phyloP scores from a whole-genome alignment of 306 rosid species.

The Amphicarpaea edgeworthii region DNA sequence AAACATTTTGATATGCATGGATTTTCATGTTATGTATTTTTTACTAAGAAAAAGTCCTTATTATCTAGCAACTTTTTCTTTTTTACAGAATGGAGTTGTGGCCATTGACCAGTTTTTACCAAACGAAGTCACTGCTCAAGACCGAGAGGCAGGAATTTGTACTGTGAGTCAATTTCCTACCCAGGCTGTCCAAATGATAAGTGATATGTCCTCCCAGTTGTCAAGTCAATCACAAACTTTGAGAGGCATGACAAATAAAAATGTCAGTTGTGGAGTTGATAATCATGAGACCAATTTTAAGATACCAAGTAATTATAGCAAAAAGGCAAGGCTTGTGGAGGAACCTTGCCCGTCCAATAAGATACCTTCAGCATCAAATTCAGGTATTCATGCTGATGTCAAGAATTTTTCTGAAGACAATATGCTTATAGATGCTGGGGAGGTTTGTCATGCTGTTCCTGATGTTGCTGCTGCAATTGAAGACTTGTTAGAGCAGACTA shows the following conservation, averaged over 20 bases:
- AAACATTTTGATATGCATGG: conserved; percentile 34
- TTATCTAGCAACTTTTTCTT: conserved; percentile 14
- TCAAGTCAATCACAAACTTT: conserved; percentile 58
- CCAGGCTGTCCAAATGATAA: conserved; percentile 67
- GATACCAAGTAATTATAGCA: conserved; percentile 54
- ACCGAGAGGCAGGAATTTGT: conserved; percentile 78
- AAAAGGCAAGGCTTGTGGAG: conserved; percentile 78
- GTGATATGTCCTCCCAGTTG: conserved; percentile 64
- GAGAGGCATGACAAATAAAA: conserved; percentile 50
- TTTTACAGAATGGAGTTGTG: conserved; percentile 71
- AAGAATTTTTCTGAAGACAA: conserved; percentile 55
- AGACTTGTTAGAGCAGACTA: conserved; percentile 94
- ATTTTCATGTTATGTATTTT: conserved; percentile 33
- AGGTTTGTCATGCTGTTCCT: conserved; percentile 67
- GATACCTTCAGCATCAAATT: conserved; percentile 49
- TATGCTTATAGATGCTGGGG: conserved; percentile 45
- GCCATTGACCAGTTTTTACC: conserved; percentile 76
- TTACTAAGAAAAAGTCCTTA: conserved; percentile 7
- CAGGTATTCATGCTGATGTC: conserved; percentile 47
- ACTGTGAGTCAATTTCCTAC: conserved; percentile 84
- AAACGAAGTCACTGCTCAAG: conserved; percentile 80
- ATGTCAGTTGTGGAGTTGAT: conserved; percentile 43
- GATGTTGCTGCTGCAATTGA: conserved; percentile 98
- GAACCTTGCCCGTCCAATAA: conserved; percentile 53
- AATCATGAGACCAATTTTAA: conserved; percentile 50